Evolutionary conservation across 2,329 filamentous ascomycete genomes (phyloP).

Genomic region (Aspergillus hiratsukae): DNA sequence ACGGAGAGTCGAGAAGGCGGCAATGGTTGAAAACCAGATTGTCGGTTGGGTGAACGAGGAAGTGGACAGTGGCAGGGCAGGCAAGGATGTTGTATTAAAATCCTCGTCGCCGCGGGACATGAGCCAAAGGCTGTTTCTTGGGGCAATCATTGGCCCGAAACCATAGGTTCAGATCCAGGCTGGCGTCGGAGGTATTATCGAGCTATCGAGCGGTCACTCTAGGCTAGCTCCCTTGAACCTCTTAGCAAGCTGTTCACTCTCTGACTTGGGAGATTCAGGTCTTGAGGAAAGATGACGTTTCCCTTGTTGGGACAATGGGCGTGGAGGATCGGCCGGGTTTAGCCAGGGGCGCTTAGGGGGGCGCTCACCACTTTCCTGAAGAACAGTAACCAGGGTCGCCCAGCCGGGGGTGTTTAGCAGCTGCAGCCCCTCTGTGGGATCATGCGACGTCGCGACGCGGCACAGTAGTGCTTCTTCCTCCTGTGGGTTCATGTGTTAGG

Average conservation of each 20-base stretch:
- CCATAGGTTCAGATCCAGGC: not conserved
- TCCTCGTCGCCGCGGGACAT: not conserved
- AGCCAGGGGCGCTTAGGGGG: conserved; percentile 65
- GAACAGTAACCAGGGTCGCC: conserved; percentile 88
- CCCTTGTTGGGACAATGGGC: conserved; percentile 28
- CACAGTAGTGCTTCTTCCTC: conserved; percentile 85
- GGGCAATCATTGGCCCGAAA: not conserved
- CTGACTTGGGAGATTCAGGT: conserved; percentile 41
- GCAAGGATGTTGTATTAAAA: not conserved
- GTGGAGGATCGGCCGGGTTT: conserved; percentile 36
- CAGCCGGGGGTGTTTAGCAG: conserved; percentile 84
- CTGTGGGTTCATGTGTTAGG: conserved; percentile 44
- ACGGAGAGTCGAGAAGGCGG: not conserved
- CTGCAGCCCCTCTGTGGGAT: conserved; percentile 74
- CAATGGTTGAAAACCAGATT: not conserved
- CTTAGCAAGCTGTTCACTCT: conserved; percentile 60
- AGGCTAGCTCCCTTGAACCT: conserved; percentile 60
- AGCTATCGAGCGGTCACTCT: conserved; percentile 29
- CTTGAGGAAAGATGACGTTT: conserved; percentile 32
- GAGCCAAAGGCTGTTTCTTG: not conserved
- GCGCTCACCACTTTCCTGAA: conserved; percentile 97
- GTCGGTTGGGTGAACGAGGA: not conserved
- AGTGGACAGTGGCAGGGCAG: not conserved
- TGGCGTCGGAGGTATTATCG: not conserved
- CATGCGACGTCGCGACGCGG: conserved; percentile 75